Evolutionary conservation across 768 basidiomycete genomes (phyloP).

Genomic region (Leccinum arenicola): DNA sequence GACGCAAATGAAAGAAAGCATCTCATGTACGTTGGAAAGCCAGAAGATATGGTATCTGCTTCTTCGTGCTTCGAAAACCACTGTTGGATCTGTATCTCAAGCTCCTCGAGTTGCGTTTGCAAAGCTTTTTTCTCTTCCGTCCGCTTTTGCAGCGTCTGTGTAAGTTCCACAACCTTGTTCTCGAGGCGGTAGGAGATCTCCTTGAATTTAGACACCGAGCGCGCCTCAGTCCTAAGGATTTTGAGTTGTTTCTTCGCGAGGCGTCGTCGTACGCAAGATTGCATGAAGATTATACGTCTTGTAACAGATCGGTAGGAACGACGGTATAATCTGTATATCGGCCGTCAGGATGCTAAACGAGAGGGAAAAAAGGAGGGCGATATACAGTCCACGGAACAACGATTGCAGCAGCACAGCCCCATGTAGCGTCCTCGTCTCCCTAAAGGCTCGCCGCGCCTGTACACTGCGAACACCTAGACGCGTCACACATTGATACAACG

Average conservation of each 20-base stretch:
- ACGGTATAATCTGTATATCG: constrained; percentile 49
- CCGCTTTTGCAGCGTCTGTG: constrained; percentile 87
- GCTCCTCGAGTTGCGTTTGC: constrained; percentile 64
- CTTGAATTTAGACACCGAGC: constrained; percentile 97
- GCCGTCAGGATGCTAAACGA: constrained; percentile 5
- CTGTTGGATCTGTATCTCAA: constrained; percentile 83
- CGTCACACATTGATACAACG: constrained; percentile 6
- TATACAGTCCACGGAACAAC: constrained; percentile 86
- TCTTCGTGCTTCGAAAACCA: constrained; percentile 91
- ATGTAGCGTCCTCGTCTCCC: constrained; percentile 49
- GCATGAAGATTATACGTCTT: constrained; percentile 74
- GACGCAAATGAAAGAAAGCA: constrained; percentile 97
- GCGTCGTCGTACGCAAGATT: constrained; percentile 89
- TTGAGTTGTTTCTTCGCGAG: constrained; percentile 85
- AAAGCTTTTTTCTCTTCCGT: constrained; percentile 90
- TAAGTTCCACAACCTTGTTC: constrained; percentile 99
- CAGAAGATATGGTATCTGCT: constrained; percentile 84
- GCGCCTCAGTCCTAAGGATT: constrained; percentile 82
- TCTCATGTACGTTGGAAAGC: constrained; percentile 99
- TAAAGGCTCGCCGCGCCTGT: constrained; percentile 60
- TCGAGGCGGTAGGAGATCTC: constrained; percentile 97
- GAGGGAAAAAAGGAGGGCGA: constrained; percentile 26
- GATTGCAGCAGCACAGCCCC: constrained; percentile 79
- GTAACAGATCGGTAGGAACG: constrained; percentile 58
- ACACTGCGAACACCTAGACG: constrained; percentile 68